Conservation (phyloP, 257 asterid genomes). For the Lycium ferocissimum region DNA sequence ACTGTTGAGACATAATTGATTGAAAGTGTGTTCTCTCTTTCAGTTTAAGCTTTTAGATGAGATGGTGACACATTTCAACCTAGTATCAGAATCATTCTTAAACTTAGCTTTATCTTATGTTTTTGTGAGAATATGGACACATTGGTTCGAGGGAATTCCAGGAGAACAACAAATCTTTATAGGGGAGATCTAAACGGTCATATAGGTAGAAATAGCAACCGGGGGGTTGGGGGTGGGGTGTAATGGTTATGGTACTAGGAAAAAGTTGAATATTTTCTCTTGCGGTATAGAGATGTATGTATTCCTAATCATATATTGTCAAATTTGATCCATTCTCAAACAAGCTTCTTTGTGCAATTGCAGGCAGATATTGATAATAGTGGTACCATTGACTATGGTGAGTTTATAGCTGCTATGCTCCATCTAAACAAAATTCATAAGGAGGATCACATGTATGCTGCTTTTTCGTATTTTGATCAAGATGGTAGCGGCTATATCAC, state of each 20-base stretch:
- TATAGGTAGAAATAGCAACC: too few species aligned
- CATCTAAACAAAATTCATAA: conserved; percentile 52
- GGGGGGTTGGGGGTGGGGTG: too few species aligned
- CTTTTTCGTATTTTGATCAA: conserved; percentile 57
- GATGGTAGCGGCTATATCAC: conserved; percentile 64
- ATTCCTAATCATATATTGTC: not conserved
- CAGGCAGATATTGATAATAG: conserved; percentile 60
- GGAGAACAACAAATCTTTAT: not conserved
- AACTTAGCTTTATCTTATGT: not conserved
- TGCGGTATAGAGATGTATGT: not conserved
- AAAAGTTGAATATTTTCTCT: not conserved
- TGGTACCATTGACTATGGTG: conserved; percentile 59
- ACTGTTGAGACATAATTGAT: conserved; percentile 1
- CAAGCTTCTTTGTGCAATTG: not conserved
- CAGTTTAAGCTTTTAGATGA: not conserved
- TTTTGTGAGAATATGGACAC: not conserved
- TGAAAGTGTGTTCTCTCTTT: not conserved
- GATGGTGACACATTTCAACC: not conserved
- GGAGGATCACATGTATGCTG: conserved; percentile 58
- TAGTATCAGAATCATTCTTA: not conserved
- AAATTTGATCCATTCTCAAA: not conserved
- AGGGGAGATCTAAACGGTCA: not conserved
- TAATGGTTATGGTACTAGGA: not conserved
- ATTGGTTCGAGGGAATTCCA: not conserved
- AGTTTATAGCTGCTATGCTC: conserved; percentile 61